A percentile compares a stretch with the other conserved stretches of the same genome.
These are phyloP conservation scores for Amoebophrya sp. DNA, from an alignment of 169 alveolate genomes.

Conservation along the genomic window DNA sequence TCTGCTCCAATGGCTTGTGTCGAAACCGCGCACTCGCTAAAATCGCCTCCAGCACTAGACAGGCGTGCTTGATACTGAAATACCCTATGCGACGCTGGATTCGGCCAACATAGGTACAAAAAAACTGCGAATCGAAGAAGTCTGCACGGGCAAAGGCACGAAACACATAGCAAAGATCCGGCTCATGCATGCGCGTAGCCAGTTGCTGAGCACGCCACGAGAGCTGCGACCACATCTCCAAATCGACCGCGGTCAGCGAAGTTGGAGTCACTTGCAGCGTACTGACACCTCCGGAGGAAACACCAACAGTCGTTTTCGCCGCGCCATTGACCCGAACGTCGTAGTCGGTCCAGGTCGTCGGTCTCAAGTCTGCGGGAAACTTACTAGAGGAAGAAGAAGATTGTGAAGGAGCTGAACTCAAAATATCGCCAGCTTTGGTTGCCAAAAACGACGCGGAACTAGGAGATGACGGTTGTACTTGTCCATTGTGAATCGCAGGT, in stretches of 20 bases:
- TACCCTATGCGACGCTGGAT: neutral
- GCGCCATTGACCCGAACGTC: no score
- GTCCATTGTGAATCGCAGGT: no score
- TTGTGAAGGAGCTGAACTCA: no score
- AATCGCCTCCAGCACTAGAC: neutral
- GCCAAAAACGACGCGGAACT: no score
- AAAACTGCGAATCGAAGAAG: neutral
- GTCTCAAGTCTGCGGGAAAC: no score
- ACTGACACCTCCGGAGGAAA: no score
- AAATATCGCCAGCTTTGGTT: no score
- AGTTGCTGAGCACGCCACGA: slow-evolving; percentile 31
- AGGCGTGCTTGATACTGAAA: neutral
- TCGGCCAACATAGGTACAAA: neutral
- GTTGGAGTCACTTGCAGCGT: no score
- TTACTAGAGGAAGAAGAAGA: no score
- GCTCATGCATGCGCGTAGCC: neutral
- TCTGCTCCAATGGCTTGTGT: neutral
- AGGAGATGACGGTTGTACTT: no score
- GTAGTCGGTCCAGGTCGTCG: no score
- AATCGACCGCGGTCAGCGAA: neutral
- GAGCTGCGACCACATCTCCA: slow-evolving; percentile 19
- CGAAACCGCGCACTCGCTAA: neutral
- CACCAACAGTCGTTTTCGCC: no score
- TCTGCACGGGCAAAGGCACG: neutral
- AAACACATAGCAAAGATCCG: slow-evolving; percentile 26